Conservation (phyloP, 1,284 basidiomycete species). For the Meira nashicola region DNA sequence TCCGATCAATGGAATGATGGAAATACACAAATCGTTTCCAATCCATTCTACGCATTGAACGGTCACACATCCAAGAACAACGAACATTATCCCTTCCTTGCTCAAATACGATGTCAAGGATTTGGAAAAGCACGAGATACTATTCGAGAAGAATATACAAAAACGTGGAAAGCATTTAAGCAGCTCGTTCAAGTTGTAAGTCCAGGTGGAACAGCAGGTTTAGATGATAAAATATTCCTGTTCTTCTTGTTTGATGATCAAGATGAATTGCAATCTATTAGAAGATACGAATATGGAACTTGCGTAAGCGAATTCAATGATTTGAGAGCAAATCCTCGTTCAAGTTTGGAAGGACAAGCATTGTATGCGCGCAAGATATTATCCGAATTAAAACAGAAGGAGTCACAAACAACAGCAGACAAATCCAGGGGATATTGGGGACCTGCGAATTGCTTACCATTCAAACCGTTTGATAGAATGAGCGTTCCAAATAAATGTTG, state of each 20-base stretch:
- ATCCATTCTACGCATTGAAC: no score
- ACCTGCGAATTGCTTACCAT: constrained; percentile 2
- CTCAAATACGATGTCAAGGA: neutral
- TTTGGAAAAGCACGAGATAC: constrained; percentile 7
- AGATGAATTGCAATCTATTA: neutral
- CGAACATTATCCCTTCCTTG: neutral
- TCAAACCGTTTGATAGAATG: constrained; percentile 6
- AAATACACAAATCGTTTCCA: no score
- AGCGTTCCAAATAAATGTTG: neutral
- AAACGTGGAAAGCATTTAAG: constrained; percentile 8
- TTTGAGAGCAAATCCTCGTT: constrained; percentile 16
- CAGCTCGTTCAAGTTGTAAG: constrained; percentile 8
- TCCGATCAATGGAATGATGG: no score
- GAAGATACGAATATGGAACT: constrained; percentile 14
- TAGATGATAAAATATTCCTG: constrained; percentile 13
- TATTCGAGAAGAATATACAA: constrained; percentile 7
- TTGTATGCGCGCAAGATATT: constrained; percentile 3
- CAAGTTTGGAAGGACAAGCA: constrained; percentile 17
- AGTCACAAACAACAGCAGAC: neutral
- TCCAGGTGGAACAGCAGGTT: constrained; percentile 8
- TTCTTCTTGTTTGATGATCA: neutral
- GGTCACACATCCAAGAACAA: no score
- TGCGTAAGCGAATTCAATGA: constrained; percentile 15
- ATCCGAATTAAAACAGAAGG: neutral
- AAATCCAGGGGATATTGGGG: neutral